Evolutionary conservation across 164 flowering plant genomes (phyloP), one percentile per base, ranked within the genome.

Genomic region (Litsea cubeba): DNA sequence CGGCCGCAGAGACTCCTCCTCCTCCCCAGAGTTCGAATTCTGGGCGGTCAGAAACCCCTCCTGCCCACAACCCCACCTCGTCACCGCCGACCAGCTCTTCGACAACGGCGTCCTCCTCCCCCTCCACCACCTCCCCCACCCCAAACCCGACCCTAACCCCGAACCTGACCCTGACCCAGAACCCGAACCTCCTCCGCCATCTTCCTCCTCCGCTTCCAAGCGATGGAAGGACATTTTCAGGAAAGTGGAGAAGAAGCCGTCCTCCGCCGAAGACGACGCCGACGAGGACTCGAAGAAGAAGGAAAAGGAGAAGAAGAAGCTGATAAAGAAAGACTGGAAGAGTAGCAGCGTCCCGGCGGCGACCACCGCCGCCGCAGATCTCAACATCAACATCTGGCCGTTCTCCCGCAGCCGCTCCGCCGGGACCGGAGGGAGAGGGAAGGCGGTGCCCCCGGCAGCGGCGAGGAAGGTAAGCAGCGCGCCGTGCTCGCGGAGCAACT

Each of bases 401-500:
- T 95, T 95, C 68, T 88, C 92, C 5, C 79, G 99, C 72, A 93
- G 97, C 79, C 87, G 89, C 62, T 95, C 97, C 50, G 97, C 97
- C 67, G 97, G 98, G 12, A 89, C 80, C 46, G 77, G 82, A 15
- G 50, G 75, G 35, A 83, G 95, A 71, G 87, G 92, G 24, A 84
- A 76, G 68, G 2, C 75, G 68, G 24, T 50, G 22, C 77, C 79
- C n/a, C 60, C 60, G 17, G 68, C 82, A 0, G 75, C 58, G 4
- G 72, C 79, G 62, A 85, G 97, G 85, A 95, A 93, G 79, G 90
- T 82, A 54, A 88, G 91, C 74, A 93, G 97, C 78, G 99, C 99
- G 35, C 99, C 99, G 6, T 95, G 99, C 71, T 95, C 99, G 18
- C 76, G 97, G 76, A 93, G 97, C 73, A 95, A 95, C 84, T 95